Evolutionary conservation across 2,329 filamentous ascomycete species (phyloP), one percentile per base, ranked within the genome.

Genomic region (Fusarium sp.): DNA sequence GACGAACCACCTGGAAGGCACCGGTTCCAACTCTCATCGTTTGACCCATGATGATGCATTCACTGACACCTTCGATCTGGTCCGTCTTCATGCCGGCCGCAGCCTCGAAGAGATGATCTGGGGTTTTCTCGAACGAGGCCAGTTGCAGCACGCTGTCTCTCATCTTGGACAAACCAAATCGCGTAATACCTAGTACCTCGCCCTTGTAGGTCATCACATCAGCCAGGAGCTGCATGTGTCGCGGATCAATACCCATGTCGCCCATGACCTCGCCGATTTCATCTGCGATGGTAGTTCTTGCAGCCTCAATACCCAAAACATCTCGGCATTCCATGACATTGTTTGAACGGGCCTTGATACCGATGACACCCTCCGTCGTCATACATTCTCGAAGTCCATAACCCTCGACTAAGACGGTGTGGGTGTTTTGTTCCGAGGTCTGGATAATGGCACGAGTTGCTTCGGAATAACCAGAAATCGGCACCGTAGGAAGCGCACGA

Each of bases 131-230:
- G 81, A 99, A 99, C 20, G 93, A 96, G 0, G 97, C 97, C 14
- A 99, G 89, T 83, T 99, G 97, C 65, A 99, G 86, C 13, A 98
- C 97, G 18, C 91, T 94, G 83, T 99, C 97, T 61, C 97, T 90
- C 93, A 98, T 98, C 88, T 98, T 99, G 67, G 95, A 94, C 29
- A 99, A 88, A 61, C 97, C 97, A 83, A 98, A 98, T 35, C 97
- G 93, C 3, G 97, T 99, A 81, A 99, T 99, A 61, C 97, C 97
- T 20, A 98, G 89, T 0, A 99, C 94, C 77, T 98, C 96, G 60
- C 97, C 97, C 86, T 98, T 98, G 88, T 96, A 98, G 1, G 97
- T 98, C 97, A 99, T 99, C 64, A 98, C 95, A 80, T 99, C 97
- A 13, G 97, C 96, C 2, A 99, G 90, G 20, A 99, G 89, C 82